Conservation (phyloP, 345 rosid species). For the Eutrema yunnanense region DNA sequence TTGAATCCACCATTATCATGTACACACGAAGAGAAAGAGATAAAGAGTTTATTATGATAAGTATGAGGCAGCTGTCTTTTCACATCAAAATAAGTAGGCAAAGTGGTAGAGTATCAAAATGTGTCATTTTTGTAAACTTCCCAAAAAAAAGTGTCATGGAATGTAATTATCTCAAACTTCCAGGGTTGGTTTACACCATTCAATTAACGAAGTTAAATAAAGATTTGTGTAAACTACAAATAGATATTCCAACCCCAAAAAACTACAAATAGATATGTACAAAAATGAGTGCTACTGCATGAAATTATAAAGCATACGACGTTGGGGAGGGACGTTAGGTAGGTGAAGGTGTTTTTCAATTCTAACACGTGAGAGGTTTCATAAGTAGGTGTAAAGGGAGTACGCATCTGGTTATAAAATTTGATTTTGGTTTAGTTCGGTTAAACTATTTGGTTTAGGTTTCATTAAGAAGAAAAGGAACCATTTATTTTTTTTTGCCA, state of each 20-base stretch:
- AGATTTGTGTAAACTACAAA: not conserved
- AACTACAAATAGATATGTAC: not conserved
- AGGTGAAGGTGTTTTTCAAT: conserved; percentile 13
- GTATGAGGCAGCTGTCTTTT: too few relatives aligned
- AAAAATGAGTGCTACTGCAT: not conserved
- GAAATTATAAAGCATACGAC: not conserved
- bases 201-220: not conserved
- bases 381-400: not conserved
- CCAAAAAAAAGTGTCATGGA: too few relatives aligned
- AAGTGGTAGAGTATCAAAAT: too few relatives aligned
- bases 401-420: not conserved
- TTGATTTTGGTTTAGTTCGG: not conserved
- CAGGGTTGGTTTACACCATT: too few relatives aligned
- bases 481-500: too few relatives aligned
- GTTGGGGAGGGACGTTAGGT: not conserved
- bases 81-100: too few relatives aligned
- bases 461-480: not conserved
- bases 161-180: too few relatives aligned
- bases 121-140: too few relatives aligned
- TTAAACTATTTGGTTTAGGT: not conserved
- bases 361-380: conserved; percentile 19
- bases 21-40: too few relatives aligned
- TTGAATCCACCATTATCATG: too few relatives aligned
- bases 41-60: too few relatives aligned
- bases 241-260: not conserved